Evolutionary conservation across 2,329 filamentous ascomycete species (phyloP), one percentile per base, ranked within the genome.

Genomic region (Didymella pomorum): DNA sequence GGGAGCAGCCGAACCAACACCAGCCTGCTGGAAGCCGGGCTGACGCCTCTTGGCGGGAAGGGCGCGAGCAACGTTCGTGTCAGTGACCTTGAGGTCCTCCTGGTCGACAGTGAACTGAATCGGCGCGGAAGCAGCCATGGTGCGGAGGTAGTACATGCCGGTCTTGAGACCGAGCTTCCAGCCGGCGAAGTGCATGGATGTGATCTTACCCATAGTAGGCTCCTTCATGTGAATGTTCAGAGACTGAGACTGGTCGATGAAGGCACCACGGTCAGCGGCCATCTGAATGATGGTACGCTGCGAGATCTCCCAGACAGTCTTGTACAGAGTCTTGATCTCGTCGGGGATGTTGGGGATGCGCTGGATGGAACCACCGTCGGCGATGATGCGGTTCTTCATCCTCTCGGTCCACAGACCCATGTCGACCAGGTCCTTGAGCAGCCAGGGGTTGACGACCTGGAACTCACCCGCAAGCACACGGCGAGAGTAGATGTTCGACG

Each of bases 341-440:
- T 90, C 87, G 14, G 95, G 94, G 63, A 99, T 97, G 81, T 96
- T 98, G 75, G 94, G 91, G 64, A 99, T 94, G 79, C 95, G 94
- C 80, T 98, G 95, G 55, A 99, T 90, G 20, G 94, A 98, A 67
- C 95, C 95, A 68, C 92, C 92, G 63, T 97, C 94, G 57, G 95
- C 90, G 73, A 99, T 99, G 84, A 99, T 99, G 71, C 95, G 93
- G 85, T 99, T 99, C 89, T 99, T 99, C 95, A 99, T 99, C 82
- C 93, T 92, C 81, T 99, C 94, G 46, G 94, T 97, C 95, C 95
- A 99, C 43, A 99, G 85, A 61, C 95, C 95, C 83, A 97, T 91
- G 75, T 99, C 95, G 68, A 99, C 95, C 28, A 99, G 88, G 73
- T 99, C 95, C 85, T 97, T 97, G 61, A 99, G 87, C 63, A 99